Evolutionary conservation across 768 basidiomycete genomes (phyloP).

Genomic region (Auricularia sp.): DNA sequence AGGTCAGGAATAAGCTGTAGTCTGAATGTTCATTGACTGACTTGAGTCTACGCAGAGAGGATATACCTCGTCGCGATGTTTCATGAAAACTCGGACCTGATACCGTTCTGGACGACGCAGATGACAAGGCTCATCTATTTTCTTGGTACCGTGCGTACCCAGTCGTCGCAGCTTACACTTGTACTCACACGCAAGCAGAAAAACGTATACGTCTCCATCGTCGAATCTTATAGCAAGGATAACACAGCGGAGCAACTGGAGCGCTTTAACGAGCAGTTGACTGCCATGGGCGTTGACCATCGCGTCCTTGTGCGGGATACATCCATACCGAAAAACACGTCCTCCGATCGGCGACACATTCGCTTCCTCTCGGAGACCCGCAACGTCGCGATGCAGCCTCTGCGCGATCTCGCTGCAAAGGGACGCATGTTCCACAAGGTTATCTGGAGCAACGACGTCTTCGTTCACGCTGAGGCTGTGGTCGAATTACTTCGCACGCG

Average conservation of each 20-base stretch:
- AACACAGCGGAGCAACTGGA: constrained; percentile 21
- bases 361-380: constrained; percentile 28
- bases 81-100: constrained; percentile 25
- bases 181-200: constrained; percentile 8
- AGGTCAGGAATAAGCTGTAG: background rate
- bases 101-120: constrained; percentile 30
- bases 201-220: constrained; percentile 32
- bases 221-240: constrained; percentile 30
- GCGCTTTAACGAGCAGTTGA: constrained; percentile 17
- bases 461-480: constrained; percentile 29
- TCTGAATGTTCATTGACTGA: background rate
- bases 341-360: constrained; percentile 24
- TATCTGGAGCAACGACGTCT: constrained; percentile 34
- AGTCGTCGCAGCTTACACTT: background rate
- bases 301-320: constrained; percentile 22
- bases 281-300: constrained; percentile 15
- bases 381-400: constrained; percentile 32
- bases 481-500: constrained; percentile 29
- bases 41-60: constrained; percentile 15
- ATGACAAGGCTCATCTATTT: constrained; percentile 25
- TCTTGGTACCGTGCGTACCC: constrained; percentile 20
- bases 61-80: constrained; percentile 34
- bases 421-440: constrained; percentile 21
- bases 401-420: constrained; percentile 18
- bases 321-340: constrained; percentile 14